Percentiles rank a stretch among this genome's conserved stretches.
These are phyloP conservation scores for Fusarium nodosum DNA, from an alignment of 2,329 filamentous ascomycete species.

Conservation along the genomic window DNA sequence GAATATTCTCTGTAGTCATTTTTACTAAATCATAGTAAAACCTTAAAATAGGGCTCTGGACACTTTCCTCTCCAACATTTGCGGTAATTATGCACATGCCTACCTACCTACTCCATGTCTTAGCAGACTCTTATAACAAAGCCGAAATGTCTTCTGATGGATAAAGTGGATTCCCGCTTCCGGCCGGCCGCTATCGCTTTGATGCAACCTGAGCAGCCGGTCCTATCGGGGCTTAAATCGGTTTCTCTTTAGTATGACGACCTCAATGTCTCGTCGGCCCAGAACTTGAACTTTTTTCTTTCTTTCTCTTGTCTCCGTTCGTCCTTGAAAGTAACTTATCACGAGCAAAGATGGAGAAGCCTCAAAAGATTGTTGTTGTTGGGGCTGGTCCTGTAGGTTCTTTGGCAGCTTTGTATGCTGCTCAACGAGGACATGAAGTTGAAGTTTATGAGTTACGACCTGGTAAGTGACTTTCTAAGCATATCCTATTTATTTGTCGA, in stretches of 20 bases:
- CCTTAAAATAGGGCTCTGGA: background rate
- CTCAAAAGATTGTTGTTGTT: conserved; percentile 83
- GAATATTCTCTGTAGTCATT: background rate
- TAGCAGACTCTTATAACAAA: background rate
- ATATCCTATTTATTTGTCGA: conserved; percentile 8
- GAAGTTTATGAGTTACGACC: conserved; percentile 93
- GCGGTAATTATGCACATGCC: conserved; percentile 7
- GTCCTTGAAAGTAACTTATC: conserved; percentile 39
- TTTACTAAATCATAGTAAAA: conserved; percentile 17
- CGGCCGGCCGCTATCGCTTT: conserved; percentile 41
- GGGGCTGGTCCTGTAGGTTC: conserved; percentile 95
- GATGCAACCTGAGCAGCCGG: conserved; percentile 32
- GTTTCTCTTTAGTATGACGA: conserved; percentile 27
- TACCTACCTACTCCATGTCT: background rate
- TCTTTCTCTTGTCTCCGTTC: conserved; percentile 37
- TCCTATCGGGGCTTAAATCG: conserved; percentile 37
- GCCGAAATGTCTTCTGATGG: conserved; percentile 26
- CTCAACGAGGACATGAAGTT: conserved; percentile 86
- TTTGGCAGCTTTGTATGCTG: conserved; percentile 92
- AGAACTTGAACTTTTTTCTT: conserved; percentile 7
- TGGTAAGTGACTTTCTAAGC: conserved; percentile 70
- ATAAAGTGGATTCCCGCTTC: conserved; percentile 29
- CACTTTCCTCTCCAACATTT: background rate
- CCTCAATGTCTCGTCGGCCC: conserved; percentile 18
- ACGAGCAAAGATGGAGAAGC: conserved; percentile 52